Evolutionary conservation across 805 yeast genomes (phyloP).

Genomic region (Saccharomycopsis sp.): DNA sequence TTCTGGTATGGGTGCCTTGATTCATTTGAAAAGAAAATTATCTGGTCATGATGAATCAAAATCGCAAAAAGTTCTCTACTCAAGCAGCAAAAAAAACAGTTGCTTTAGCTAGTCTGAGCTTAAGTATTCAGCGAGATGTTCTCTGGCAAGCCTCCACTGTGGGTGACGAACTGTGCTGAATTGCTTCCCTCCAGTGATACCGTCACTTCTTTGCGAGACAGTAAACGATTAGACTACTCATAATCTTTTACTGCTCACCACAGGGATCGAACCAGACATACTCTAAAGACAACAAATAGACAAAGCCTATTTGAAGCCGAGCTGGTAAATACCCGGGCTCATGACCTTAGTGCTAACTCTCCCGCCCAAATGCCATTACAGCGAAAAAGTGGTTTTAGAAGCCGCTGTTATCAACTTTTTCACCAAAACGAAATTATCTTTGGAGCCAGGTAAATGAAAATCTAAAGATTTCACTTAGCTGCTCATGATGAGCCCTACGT

Average conservation of each 20-base stretch:
- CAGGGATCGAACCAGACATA: constrained; percentile 22
- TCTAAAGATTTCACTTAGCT: too few relatives aligned
- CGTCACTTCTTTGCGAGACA: constrained; percentile 16
- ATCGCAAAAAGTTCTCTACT: too few relatives aligned
- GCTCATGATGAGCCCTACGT: too few relatives aligned
- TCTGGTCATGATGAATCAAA: too few relatives aligned
- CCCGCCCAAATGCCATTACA: constrained; percentile 21
- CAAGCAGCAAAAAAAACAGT: constrained; percentile 8
- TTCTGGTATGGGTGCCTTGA: too few relatives aligned
- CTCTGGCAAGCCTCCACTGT: constrained; percentile 21
- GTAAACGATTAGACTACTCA: constrained; percentile 15
- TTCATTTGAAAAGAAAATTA: too few relatives aligned
- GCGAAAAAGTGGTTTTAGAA: constrained; percentile 7
- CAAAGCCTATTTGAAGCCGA: constrained; percentile 1
- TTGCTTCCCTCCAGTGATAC: constrained; percentile 22
- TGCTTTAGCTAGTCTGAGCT: constrained; percentile 9
- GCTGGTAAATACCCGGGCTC: constrained; percentile 17
- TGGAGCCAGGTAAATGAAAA: too few relatives aligned
- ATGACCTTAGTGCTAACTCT: constrained; percentile 12
- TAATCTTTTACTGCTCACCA: constrained; percentile 13
- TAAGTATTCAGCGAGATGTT: constrained; percentile 20
- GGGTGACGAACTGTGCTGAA: constrained; percentile 21
- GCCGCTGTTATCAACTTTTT: not conserved
- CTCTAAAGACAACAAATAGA: constrained; percentile 9
- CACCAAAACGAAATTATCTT: too few relatives aligned